Conservation (phyloP, 257 asterid species). For the Thymus quinquecostatus region DNA sequence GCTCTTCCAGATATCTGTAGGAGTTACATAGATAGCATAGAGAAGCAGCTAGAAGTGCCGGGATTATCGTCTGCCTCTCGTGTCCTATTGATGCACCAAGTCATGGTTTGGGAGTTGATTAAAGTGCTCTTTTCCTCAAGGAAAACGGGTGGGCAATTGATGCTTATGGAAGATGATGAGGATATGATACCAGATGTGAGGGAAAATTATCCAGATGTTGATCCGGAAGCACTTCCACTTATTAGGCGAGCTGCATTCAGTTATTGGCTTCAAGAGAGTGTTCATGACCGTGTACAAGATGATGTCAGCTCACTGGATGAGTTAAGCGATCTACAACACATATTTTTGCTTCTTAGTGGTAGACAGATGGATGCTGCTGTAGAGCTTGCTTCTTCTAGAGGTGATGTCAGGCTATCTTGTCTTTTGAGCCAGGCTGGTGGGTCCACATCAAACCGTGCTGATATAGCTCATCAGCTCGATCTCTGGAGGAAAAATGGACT, state of each 20-base stretch:
- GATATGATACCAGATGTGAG: conserved; percentile 71
- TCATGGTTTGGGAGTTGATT: conserved; percentile 86
- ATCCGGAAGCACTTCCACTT: conserved; percentile 79
- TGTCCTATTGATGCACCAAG: conserved; percentile 86
- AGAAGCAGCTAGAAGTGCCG: conserved; percentile 79
- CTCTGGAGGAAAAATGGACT: conserved; percentile 90
- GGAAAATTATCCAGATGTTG: conserved; percentile 63
- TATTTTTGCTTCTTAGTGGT: conserved; percentile 90
- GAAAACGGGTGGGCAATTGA: conserved; percentile 50
- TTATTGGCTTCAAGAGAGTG: conserved; percentile 95
- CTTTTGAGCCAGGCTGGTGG: conserved; percentile 97
- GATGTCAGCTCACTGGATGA: conserved; percentile 76
- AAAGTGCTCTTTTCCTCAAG: conserved; percentile 83
- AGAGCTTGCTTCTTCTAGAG: conserved; percentile 92
- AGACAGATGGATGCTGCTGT: conserved; percentile 89
- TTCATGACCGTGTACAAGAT: conserved; percentile 85
- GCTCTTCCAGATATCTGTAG: conserved; percentile 82
- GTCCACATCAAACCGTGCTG: conserved; percentile 61
- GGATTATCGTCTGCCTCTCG: conserved; percentile 64
- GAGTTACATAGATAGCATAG: conserved; percentile 75
- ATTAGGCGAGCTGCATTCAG: conserved; percentile 88
- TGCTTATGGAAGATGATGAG: conserved; percentile 63
- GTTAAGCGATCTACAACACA: conserved; percentile 70
- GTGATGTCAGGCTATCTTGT: conserved; percentile 93
- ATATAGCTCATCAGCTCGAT: conserved; percentile 76